A percentile compares a stretch with the other conserved stretches of the same genome.
These are phyloP conservation scores for Prunus mongolica DNA, from an alignment of 306 rosid species.

Conservation along the genomic window DNA sequence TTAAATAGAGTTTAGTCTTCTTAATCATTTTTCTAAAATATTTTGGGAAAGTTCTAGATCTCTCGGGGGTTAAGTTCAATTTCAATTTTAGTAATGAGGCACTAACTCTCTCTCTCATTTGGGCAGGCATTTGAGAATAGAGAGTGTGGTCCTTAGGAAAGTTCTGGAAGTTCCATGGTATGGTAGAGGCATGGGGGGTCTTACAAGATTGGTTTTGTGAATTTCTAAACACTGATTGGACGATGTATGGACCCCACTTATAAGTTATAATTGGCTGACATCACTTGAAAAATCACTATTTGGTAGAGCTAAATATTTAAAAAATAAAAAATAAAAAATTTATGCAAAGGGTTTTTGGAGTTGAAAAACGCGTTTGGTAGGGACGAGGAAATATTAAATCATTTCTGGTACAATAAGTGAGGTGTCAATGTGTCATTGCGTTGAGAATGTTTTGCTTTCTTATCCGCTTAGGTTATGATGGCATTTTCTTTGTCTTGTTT, in stretches of 20 bases:
- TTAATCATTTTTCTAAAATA: background rate
- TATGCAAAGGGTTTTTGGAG: too few species aligned
- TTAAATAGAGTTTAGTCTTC: background rate
- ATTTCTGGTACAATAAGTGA: background rate
- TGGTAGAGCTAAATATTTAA: background rate
- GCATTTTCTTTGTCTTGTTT: background rate
- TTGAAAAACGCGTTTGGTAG: background rate
- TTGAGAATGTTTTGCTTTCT: background rate
- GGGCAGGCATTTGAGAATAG: conserved; percentile 18
- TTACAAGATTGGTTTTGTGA: background rate
- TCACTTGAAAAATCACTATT: background rate
- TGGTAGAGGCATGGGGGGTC: conserved; percentile 26
- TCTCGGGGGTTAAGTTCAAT: conserved; percentile 5
- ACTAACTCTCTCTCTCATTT: conserved; percentile 12
- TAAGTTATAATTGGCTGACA: conserved; percentile 20
- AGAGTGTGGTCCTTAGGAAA: conserved; percentile 28
- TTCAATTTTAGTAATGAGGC: background rate
- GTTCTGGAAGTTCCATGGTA: conserved; percentile 48
- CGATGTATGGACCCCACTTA: background rate
- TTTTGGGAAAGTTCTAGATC: conserved; percentile 47
- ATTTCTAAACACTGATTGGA: conserved; percentile 10
- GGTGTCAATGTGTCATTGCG: background rate
- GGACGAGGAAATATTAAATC: background rate
- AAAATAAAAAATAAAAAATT: background rate
- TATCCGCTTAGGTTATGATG: background rate